Evolutionary conservation across 1,139 yeast species (phyloP).

Genomic region (Lizanozyma gosingica): DNA sequence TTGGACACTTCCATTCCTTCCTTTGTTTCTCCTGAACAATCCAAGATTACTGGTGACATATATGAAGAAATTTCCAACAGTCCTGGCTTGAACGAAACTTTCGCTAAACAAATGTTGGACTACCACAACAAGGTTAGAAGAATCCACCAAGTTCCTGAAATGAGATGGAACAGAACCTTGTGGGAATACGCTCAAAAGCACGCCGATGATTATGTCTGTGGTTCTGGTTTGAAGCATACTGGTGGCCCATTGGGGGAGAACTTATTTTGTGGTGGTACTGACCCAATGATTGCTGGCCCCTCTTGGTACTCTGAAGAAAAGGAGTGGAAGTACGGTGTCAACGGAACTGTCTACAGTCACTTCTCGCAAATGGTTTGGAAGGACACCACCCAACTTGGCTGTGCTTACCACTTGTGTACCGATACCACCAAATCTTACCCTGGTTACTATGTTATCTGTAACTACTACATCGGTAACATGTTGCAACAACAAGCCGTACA

Average conservation of each 20-base stretch:
- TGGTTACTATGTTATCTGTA: slow-evolving; percentile 61
- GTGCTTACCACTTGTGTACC: slow-evolving; percentile 46
- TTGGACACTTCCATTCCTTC: slow-evolving; percentile 4
- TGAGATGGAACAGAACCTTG: slow-evolving; percentile 57
- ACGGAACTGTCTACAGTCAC: slow-evolving; percentile 25
- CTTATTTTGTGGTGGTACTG: slow-evolving; percentile 55
- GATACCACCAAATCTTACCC: slow-evolving; percentile 20
- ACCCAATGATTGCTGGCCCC: not conserved
- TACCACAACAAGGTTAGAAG: slow-evolving; percentile 68
- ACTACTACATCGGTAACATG: slow-evolving; percentile 57
- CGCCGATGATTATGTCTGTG: slow-evolving; percentile 64
- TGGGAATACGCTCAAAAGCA: slow-evolving; percentile 63
- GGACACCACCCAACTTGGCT: slow-evolving; percentile 45
- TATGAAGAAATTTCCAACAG: not conserved
- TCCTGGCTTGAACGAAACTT: slow-evolving; percentile 14
- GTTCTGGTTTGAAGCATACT: slow-evolving; percentile 60
- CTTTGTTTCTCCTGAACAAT: slow-evolving; percentile 9
- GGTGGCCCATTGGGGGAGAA: slow-evolving; percentile 83
- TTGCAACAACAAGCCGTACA: not conserved
- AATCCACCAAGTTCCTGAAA: slow-evolving; percentile 46
- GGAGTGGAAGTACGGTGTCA: not conserved
- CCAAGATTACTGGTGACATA: slow-evolving; percentile 24
- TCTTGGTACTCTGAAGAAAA: not conserved
- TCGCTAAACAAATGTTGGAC: slow-evolving; percentile 34
- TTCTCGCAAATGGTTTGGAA: slow-evolving; percentile 70